These are phyloP conservation scores for Cryptococcus sp. DNA, from an alignment of 1,284 basidiomycete genomes.

Conservation along the genomic window DNA sequence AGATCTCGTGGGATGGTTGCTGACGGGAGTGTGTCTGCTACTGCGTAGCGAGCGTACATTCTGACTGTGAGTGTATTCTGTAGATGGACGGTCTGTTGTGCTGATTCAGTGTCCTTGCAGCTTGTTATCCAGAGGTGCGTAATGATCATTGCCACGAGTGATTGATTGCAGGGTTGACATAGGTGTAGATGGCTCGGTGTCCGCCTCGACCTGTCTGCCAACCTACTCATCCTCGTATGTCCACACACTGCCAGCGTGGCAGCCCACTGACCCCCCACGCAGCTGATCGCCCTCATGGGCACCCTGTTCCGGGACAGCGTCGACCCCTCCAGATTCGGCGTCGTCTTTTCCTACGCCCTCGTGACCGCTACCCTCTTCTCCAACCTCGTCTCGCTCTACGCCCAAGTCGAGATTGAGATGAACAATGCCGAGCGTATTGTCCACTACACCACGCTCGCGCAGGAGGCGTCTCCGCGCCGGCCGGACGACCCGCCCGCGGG, in stretches of 20 bases:
- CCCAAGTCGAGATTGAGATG: slow-evolving; percentile 36
- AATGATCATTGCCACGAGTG: background rate
- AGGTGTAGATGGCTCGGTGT: slow-evolving; percentile 36
- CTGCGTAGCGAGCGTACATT: slow-evolving; percentile 25
- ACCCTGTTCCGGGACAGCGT: slow-evolving; percentile 34
- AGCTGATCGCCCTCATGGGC: slow-evolving; percentile 41
- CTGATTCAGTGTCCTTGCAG: background rate
- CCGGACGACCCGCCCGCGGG: slow-evolving; percentile 18
- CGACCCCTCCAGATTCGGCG: slow-evolving; percentile 37
- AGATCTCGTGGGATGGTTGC: slow-evolving; percentile 1
- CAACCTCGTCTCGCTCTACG: slow-evolving; percentile 25
- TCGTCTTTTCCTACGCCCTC: slow-evolving; percentile 41
- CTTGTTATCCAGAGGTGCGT: slow-evolving; percentile 18
- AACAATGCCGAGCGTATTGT: slow-evolving; percentile 39
- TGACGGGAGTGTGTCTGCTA: background rate
- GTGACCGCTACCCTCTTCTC: slow-evolving; percentile 22
- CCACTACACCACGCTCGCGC: slow-evolving; percentile 30
- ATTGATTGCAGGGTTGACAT: background rate
- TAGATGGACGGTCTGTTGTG: background rate
- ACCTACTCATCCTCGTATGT: slow-evolving; percentile 23
- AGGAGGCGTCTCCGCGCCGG: slow-evolving; percentile 21
- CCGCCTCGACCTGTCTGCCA: slow-evolving; percentile 34
- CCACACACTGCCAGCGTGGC: background rate
- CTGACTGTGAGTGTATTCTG: slow-evolving; percentile 17
- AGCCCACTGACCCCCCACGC: background rate